These are phyloP conservation scores for Sporothrix mexicana DNA, from an alignment of 2,329 filamentous ascomycete species.

Conservation along the genomic window DNA sequence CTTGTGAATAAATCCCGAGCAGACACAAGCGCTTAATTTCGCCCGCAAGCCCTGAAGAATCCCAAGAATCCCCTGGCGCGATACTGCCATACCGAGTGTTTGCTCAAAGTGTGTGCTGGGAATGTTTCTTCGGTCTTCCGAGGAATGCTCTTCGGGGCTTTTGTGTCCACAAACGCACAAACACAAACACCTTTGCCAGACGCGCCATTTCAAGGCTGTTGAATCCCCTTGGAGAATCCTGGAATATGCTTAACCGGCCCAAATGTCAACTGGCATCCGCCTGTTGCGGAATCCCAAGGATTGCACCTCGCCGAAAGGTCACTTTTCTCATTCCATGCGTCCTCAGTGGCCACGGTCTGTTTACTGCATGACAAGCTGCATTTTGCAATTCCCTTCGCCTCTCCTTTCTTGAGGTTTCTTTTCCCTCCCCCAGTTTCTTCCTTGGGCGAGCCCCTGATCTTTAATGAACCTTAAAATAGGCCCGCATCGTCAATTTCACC, in stretches of 20 bases:
- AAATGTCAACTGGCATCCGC: slow-evolving; percentile 3
- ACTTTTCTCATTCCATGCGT: neutral
- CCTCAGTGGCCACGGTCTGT: neutral
- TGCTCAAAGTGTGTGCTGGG: neutral
- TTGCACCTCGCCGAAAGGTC: neutral
- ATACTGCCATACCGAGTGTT: neutral
- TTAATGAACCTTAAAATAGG: slow-evolving; percentile 21
- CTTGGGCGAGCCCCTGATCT: slow-evolving; percentile 11
- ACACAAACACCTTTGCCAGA: too few species aligned
- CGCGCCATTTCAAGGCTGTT: too few species aligned
- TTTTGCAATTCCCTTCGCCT: neutral
- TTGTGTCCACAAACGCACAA: neutral
- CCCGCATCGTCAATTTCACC: slow-evolving; percentile 10
- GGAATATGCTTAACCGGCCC: slow-evolving; percentile 12
- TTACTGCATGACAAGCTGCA: neutral
- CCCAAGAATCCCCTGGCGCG: neutral
- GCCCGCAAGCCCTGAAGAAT: neutral
- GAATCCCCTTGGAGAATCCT: neutral
- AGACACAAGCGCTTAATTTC: too few species aligned
- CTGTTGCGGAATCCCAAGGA: slow-evolving; percentile 3
- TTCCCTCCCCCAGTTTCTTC: neutral
- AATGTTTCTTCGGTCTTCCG: neutral
- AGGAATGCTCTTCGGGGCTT: slow-evolving; percentile 12
- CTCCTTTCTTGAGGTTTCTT: neutral
- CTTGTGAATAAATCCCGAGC: neutral